Evolutionary conservation across 2,329 filamentous ascomycete genomes (phyloP).

Genomic region (Phaeosphaeria sp.): DNA sequence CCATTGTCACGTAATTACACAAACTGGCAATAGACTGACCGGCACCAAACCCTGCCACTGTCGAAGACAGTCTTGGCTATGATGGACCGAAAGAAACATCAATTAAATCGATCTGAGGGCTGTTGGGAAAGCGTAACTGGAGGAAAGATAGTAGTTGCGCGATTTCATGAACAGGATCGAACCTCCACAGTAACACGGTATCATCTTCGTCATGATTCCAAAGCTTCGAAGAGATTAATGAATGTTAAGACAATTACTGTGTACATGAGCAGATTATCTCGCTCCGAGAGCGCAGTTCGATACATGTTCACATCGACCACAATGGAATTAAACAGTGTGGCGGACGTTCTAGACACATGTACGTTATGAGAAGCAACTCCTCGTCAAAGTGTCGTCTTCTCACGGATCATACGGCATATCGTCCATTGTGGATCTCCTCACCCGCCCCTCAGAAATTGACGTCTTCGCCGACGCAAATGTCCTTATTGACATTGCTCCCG

Average conservation of each 20-base stretch:
- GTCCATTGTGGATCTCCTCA: background rate
- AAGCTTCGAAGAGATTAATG: background rate
- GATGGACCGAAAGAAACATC: no score
- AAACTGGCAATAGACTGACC: no score
- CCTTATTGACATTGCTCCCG: background rate
- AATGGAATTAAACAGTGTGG: background rate
- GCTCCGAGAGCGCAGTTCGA: background rate
- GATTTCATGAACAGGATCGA: background rate
- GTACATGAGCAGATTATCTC: background rate
- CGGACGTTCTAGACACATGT: background rate
- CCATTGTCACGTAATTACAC: no score
- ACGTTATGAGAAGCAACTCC: background rate
- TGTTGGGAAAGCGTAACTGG: no score
- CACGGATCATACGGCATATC: background rate
- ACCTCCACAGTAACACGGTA: no score
- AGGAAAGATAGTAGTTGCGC: no score
- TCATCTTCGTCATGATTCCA: background rate
- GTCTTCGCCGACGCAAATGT: background rate
- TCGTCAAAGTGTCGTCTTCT: background rate
- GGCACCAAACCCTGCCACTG: no score
- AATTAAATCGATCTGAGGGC: no score
- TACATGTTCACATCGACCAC: background rate
- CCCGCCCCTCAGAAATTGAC: background rate
- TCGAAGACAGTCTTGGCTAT: no score
- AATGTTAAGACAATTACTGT: background rate